Base-by-base conservation (phyloP, 2,329 filamentous ascomycete species). In the Ascochyta pisi region DNA sequence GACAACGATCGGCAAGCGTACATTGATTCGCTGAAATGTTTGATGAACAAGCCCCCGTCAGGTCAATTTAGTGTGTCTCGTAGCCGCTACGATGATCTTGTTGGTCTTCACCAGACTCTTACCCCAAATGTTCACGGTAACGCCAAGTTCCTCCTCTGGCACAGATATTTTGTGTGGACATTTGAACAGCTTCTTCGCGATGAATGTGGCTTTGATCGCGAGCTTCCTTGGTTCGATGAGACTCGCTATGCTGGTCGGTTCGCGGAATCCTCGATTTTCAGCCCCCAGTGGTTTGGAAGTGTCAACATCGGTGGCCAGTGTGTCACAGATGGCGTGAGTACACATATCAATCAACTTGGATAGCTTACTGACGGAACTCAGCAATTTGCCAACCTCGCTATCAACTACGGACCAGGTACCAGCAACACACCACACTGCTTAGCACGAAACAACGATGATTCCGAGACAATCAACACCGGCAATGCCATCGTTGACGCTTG, bases 181-280 rank as follows among this genome's bases (percentile, higher is more conserved):
- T 79, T 77, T 57, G 78, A 81, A 63, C 62, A 74, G n/a, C 65
- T 77, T 4, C 66, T 81, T 8, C 76, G 70, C 35, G 56, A 69
- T 16, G 77, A 80, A 54, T 81, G 79, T 53, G 76, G 76, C 40
- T 79, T 77, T 61, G 68, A 54, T 16, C 71, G 70, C 39, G 54
- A 65, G 38, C 60, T 78, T 44, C 78, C 77, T 1, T 76, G 73
- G 71, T 76, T 70, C 56, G 71, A 76, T 67, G 59, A 75, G 64
- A 66, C 67, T n/a, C 63, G 60, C 35, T 73, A 69, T 52, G 60
- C 73, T 10, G 69, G 72, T 8, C 58, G 58, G n/a, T 74, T 69
- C 42, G 37, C 61, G 1, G 52, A 64, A 15, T 69, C 65, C 0
- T 70, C 67, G 41, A 64, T 74, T 56, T 74, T 74, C 62, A 67